These are phyloP conservation scores for Bocquillonia castaneifolia DNA, from an alignment of 441 rosid genomes.

Conservation along the genomic window DNA sequence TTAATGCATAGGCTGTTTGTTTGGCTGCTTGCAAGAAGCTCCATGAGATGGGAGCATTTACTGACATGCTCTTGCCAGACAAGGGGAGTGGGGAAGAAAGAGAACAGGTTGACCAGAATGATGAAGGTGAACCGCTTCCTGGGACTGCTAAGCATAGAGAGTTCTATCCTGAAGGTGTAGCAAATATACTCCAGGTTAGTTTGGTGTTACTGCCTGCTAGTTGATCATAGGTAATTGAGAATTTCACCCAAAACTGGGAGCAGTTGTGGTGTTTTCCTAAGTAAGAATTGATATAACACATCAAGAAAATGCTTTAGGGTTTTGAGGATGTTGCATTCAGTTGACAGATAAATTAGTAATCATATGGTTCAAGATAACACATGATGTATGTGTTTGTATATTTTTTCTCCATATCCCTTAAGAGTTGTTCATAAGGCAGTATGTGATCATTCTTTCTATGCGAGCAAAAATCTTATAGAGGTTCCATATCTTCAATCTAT, in stretches of 20 bases:
- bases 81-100: conserved; percentile 91
- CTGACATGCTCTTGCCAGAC: conserved; percentile 98
- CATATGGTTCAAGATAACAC: background rate
- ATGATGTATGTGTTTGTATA: background rate
- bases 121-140: conserved; percentile 95
- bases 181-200: conserved; percentile 77
- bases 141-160: conserved; percentile 99
- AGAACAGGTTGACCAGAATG: conserved; percentile 74
- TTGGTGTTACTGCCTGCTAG: conserved; percentile 14
- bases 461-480: background rate
- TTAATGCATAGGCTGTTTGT: conserved; percentile 79
- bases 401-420: too few species aligned
- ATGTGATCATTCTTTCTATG: background rate
- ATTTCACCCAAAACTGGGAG: background rate
- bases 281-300: background rate
- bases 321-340: background rate
- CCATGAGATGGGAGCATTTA: conserved; percentile 99
- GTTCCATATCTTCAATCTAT: conserved; percentile 2
- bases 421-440: background rate
- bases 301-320: background rate
- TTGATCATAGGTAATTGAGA: background rate
- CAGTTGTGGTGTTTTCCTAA: background rate
- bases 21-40: conserved; percentile 98
- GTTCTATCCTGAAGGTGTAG: conserved; percentile 99
- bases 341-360: background rate